These are phyloP conservation scores for Auricularia sp. DNA, from an alignment of 768 basidiomycete species.

Conservation along the genomic window DNA sequence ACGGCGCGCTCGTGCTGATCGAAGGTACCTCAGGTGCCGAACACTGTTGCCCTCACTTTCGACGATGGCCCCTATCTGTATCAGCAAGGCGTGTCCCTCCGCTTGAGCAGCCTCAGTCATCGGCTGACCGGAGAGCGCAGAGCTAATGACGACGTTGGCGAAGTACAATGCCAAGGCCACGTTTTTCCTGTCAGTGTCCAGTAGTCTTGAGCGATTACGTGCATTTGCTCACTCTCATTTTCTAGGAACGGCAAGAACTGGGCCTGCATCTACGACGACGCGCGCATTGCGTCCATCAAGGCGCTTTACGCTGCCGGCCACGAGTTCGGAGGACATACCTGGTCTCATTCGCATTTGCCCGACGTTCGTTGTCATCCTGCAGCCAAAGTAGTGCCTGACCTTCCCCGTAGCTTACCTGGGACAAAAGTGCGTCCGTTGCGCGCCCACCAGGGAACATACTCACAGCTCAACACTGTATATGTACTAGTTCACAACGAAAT, in stretches of 20 bases:
- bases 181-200: constrained; percentile 29
- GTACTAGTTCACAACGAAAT: constrained; percentile 28
- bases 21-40: neutral
- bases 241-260: constrained; percentile 6
- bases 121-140: neutral
- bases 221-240: neutral
- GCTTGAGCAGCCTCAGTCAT: too few relatives aligned
- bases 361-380: constrained; percentile 11
- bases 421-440: constrained; percentile 12
- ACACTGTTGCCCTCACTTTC: constrained; percentile 15
- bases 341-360: constrained; percentile 30
- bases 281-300: constrained; percentile 20
- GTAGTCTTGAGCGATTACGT: neutral
- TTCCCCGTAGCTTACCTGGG: constrained; percentile 11
- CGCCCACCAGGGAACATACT: neutral
- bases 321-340: constrained; percentile 37
- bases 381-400: too few relatives aligned
- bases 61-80: constrained; percentile 19
- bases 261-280: constrained; percentile 21
- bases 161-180: constrained; percentile 28
- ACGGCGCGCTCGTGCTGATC: neutral
- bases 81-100: constrained; percentile 6
- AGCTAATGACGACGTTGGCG: constrained; percentile 8
- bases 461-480: too few relatives aligned
- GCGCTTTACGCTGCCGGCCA: constrained; percentile 32